These are phyloP conservation scores for Entomophthora muscae DNA, from an alignment of 371 early-diverging fungal genomes.

Conservation along the genomic window DNA sequence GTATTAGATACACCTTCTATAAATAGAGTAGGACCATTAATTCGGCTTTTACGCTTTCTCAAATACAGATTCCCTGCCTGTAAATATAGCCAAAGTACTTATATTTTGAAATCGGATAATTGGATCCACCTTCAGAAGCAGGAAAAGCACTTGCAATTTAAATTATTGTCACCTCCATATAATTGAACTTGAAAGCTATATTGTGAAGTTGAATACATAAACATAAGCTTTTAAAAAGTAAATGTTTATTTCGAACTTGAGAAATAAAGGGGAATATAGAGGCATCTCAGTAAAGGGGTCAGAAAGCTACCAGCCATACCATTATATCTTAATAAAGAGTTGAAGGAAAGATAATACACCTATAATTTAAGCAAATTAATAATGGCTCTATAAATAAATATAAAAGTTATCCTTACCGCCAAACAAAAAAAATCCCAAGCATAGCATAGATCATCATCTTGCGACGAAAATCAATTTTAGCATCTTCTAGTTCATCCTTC, in stretches of 20 bases:
- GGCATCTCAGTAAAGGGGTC: neutral
- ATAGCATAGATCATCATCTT: neutral
- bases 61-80: too few species aligned
- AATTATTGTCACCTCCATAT: too few species aligned
- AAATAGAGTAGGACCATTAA: too few species aligned
- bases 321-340: neutral
- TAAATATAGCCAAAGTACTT: too few species aligned
- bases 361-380: neutral
- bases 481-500: neutral
- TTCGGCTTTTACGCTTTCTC: too few species aligned
- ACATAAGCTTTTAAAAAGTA: too few species aligned
- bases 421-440: neutral
- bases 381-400: neutral
- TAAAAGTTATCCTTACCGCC: neutral
- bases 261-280: neutral
- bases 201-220: too few species aligned
- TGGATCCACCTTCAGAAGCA: too few species aligned
- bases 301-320: neutral
- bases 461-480: neutral
- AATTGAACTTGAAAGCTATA: too few species aligned
- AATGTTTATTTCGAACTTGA: neutral
- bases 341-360: neutral
- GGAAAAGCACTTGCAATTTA: too few species aligned
- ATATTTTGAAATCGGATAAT: too few species aligned
- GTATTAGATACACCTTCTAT: too few species aligned